Evolutionary conservation across 2,329 filamentous ascomycete species (phyloP), one percentile per base, ranked within the genome.

Genomic region (Penicillium glabrum): DNA sequence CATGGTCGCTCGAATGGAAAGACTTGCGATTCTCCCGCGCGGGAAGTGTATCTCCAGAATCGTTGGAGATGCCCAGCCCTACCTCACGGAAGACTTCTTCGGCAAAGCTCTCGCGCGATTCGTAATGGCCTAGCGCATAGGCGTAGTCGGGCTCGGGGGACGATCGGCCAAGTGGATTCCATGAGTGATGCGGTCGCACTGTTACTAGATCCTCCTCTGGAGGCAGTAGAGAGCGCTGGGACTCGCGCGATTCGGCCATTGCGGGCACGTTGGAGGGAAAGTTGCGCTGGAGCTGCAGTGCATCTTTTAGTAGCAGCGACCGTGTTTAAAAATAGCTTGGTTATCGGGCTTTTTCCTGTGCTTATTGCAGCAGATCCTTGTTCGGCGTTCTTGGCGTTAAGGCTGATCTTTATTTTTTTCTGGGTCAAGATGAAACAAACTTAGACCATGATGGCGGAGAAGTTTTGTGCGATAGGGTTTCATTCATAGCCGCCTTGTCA

Each of bases 1-100:
- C 35, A 9, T 41, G n/a, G 19, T 46, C 31, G n/a, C 50, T 53
- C 7, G 29, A 41, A 26, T 19, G 46, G 54, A 5, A 54, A 35
- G 45, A 58, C 27, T 35, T 58, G 54, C 51, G 54, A 16, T 54
- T 51, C 3, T 41, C 41, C n/a, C 31, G 51, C 6, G 23, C 14
- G 5, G 59, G 59, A 3, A 64, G 41, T 3, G 55, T 29, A 4
- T 64, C 60, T 5, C 51, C 60, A 0, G 37, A 27, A 5, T 56
- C 5, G 37, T 59, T 60, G 19, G 57, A 58, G 23, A 67, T 65
- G 1, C 64, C 63, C 23, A 67, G 24, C 11, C 63, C 64, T 3
- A 67, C 43, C 24, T 66, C 64, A 6, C 58, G 59, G 13, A 64
- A 44, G 5, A 55, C 60, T 37, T 61, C 60, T 24, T 64, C 58